These are phyloP conservation scores for Stephanodiscus triporus DNA, from an alignment of 108 stramenopile species.

Conservation along the genomic window DNA sequence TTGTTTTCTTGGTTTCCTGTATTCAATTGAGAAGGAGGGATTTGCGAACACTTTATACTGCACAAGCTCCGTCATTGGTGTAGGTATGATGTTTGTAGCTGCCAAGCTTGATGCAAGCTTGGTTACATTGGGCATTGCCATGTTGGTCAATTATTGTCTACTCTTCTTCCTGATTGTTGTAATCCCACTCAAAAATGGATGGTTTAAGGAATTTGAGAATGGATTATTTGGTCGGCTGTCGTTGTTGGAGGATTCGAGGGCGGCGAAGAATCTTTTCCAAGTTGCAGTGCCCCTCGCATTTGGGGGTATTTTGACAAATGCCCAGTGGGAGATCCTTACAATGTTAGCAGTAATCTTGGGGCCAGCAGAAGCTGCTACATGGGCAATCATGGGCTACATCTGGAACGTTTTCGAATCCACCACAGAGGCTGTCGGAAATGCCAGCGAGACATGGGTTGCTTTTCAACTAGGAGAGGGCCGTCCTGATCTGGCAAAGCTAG, in stretches of 20 bases:
- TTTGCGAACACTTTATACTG: conserved; percentile 18
- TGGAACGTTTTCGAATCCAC: conserved; percentile 76
- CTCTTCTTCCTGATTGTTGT: conserved; percentile 34
- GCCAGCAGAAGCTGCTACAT: conserved; percentile 77
- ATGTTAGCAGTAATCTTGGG: conserved; percentile 63
- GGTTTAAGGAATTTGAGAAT: background rate
- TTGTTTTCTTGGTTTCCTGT: conserved; percentile 17
- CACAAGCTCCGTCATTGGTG: background rate
- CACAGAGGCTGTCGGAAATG: conserved; percentile 77
- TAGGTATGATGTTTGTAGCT: conserved; percentile 3
- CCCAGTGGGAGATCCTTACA: conserved; percentile 73
- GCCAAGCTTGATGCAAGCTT: conserved; percentile 18
- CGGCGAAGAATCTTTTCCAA: conserved; percentile 46
- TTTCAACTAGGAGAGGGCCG: conserved; percentile 58
- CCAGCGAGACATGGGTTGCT: conserved; percentile 65
- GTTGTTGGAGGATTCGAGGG: background rate
- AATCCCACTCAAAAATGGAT: conserved; percentile 2
- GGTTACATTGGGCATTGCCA: conserved; percentile 28
- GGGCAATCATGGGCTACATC: conserved; percentile 68
- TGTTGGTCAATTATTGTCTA: conserved; percentile 14
- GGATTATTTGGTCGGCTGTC: conserved; percentile 18
- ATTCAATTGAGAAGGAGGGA: conserved; percentile 18
- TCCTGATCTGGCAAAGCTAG: conserved; percentile 53
- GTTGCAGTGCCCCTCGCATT: conserved; percentile 60
- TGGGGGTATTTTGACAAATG: conserved; percentile 63